A percentile compares a stretch with the other conserved stretches of the same genome.
phyloP scores from a whole-genome alignment of 176 grass and related monocot genomes.

The Melocanna baccifera region DNA sequence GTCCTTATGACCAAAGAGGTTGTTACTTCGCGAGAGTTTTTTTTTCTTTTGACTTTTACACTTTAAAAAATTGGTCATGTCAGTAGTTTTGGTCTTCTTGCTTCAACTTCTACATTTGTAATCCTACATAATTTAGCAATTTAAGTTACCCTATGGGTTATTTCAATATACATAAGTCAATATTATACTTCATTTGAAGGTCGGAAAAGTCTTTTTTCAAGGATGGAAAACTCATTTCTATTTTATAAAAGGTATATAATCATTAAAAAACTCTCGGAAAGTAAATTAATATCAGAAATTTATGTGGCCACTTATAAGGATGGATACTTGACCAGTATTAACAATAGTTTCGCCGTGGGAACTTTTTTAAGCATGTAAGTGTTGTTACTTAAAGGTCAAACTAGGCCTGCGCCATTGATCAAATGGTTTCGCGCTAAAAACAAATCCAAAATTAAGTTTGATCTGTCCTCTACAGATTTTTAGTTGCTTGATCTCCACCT shows the following conservation, averaged over 20 bases:
- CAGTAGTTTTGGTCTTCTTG: slow-evolving; percentile 2
- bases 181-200: neutral
- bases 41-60: slow-evolving; percentile 5
- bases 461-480: neutral
- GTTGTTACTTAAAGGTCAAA: neutral
- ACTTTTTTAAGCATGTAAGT: neutral
- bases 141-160: neutral
- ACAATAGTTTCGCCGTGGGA: neutral
- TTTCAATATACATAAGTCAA: neutral
- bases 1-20: neutral
- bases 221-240: neutral
- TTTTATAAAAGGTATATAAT: neutral
- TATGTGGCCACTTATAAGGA: neutral
- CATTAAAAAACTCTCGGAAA: neutral
- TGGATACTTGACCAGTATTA: neutral
- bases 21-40: slow-evolving; percentile 13
- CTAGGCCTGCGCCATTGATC: neutral
- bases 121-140: neutral
- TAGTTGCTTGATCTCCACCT: neutral
- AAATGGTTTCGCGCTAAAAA: neutral
- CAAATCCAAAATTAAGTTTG: neutral
- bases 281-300: neutral
- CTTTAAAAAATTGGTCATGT: slow-evolving; percentile 13
- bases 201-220: too few relatives aligned
- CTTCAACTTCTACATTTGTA: neutral